Conservation (phyloP, 2,329 filamentous ascomycete species). For the Fusarium agapanthi region DNA sequence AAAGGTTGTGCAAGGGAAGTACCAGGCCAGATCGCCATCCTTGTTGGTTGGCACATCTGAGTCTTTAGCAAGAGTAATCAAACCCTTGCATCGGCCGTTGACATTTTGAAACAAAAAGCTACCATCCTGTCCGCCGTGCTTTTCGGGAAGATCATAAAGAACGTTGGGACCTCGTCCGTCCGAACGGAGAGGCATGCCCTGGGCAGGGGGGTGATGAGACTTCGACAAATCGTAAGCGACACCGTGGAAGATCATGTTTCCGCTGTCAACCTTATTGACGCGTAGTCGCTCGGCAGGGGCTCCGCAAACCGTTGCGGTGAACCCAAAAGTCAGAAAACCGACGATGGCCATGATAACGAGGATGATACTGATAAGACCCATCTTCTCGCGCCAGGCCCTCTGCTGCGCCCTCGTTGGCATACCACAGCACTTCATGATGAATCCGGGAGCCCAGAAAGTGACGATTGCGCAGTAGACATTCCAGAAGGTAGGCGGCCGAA, state of each 20-base stretch:
- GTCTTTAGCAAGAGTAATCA: slow-evolving; percentile 76
- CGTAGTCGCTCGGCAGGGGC: slow-evolving; percentile 75
- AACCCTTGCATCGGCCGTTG: slow-evolving; percentile 92
- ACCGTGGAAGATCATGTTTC: slow-evolving; percentile 97
- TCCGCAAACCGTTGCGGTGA: slow-evolving; percentile 88
- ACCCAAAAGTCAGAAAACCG: slow-evolving; percentile 96
- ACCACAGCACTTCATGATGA: slow-evolving; percentile 84
- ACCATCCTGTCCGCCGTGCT: slow-evolving; percentile 87
- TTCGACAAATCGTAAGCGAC: slow-evolving; percentile 82
- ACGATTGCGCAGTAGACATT: slow-evolving; percentile 93
- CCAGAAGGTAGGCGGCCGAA: slow-evolving; percentile 88
- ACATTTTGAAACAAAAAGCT: slow-evolving; percentile 99
- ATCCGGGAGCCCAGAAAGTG: slow-evolving; percentile 93
- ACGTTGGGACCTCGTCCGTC: slow-evolving; percentile 74
- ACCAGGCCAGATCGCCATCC: slow-evolving; percentile 85
- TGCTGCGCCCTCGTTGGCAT: slow-evolving; percentile 87
- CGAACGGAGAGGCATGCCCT: slow-evolving; percentile 71
- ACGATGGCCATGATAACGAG: slow-evolving; percentile 86
- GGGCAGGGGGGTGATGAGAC: slow-evolving; percentile 81
- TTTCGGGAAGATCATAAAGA: slow-evolving; percentile 83
- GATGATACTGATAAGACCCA: slow-evolving; percentile 95
- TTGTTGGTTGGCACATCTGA: slow-evolving; percentile 84
- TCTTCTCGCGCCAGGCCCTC: slow-evolving; percentile 96
- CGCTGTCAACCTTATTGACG: slow-evolving; percentile 80
- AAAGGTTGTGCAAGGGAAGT: slow-evolving; percentile 91